phyloP scores from a whole-genome alignment of 2,329 filamentous ascomycete genomes.

The Plenodomus biglobosus region DNA sequence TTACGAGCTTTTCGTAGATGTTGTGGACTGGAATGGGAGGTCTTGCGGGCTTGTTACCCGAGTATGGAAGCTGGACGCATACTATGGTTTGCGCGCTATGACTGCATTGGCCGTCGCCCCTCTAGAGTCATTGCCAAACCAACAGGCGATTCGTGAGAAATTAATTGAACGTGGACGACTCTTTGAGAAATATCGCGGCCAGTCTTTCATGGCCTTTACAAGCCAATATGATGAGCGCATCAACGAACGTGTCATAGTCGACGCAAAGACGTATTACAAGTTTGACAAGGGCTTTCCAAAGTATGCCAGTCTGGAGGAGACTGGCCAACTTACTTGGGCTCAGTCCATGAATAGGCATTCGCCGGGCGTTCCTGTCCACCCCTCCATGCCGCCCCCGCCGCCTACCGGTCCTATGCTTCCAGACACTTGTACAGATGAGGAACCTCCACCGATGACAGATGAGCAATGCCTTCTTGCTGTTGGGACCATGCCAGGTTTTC shows the following conservation, averaged over 20 bases:
- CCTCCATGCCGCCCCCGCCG: not conserved
- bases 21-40: slow-evolving; percentile 26
- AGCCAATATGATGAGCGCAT: slow-evolving; percentile 7
- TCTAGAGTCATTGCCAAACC: slow-evolving; percentile 43
- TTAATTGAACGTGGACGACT: slow-evolving; percentile 48
- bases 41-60: slow-evolving; percentile 20
- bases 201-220: slow-evolving; percentile 50
- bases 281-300: slow-evolving; percentile 1
- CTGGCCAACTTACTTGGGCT: slow-evolving; percentile 14
- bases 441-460: slow-evolving; percentile 15
- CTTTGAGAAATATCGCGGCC: slow-evolving; percentile 50
- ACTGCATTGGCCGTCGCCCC: slow-evolving; percentile 45
- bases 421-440: slow-evolving; percentile 3
- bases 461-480: slow-evolving; percentile 15
- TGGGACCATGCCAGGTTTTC: slow-evolving; percentile 12
- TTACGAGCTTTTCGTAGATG: slow-evolving; percentile 10
- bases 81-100: slow-evolving; percentile 45
- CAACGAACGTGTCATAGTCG: slow-evolving; percentile 13
- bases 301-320: slow-evolving; percentile 11
- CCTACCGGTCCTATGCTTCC: not conserved
- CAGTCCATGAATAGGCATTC: slow-evolving; percentile 18
- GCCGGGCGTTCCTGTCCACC: not conserved
- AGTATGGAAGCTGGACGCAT: slow-evolving; percentile 13
- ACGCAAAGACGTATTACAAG: slow-evolving; percentile 17
- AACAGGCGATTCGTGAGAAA: slow-evolving; percentile 36